Evolutionary conservation across 768 basidiomycete species (phyloP).

Genomic region (Kwoniella sp.): DNA sequence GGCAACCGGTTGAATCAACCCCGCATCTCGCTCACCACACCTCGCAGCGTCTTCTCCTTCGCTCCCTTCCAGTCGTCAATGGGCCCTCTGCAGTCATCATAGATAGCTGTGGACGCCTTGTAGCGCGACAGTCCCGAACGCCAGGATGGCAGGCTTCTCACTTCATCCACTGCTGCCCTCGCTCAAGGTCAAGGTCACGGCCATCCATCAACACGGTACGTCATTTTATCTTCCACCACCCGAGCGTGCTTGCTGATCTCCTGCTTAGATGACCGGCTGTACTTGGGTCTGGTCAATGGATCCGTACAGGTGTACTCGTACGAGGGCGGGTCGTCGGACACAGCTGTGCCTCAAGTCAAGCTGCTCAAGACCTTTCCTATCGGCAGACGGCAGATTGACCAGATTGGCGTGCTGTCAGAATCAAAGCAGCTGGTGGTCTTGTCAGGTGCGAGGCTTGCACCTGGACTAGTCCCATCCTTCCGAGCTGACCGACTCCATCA

Average conservation of each 20-base stretch:
- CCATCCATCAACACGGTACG: conserved; percentile 37
- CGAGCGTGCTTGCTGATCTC: neutral
- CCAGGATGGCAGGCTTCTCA: conserved; percentile 24
- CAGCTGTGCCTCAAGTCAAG: conserved; percentile 8
- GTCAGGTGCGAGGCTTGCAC: too few relatives aligned
- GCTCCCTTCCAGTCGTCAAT: too few relatives aligned
- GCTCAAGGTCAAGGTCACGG: conserved; percentile 25
- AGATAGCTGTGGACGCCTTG: too few relatives aligned
- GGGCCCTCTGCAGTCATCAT: too few relatives aligned
- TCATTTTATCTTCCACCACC: neutral
- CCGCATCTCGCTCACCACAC: too few relatives aligned
- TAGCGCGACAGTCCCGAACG: too few relatives aligned
- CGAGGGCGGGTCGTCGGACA: conserved; percentile 1
- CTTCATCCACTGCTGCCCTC: conserved; percentile 29
- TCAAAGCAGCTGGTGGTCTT: conserved; percentile 79
- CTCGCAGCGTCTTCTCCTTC: too few relatives aligned
- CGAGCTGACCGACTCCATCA: neutral
- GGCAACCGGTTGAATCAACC: too few relatives aligned
- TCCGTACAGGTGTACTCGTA: conserved; percentile 41
- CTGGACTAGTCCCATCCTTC: conserved; percentile 24
- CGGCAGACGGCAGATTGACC: conserved; percentile 64
- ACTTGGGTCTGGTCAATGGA: conserved; percentile 51
- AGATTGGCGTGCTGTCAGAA: conserved; percentile 77
- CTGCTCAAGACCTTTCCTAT: conserved; percentile 21
- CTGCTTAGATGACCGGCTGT: conserved; percentile 58